Conservation (phyloP, 2,329 filamentous ascomycete genomes). For the Macroventuria anomochaeta region DNA sequence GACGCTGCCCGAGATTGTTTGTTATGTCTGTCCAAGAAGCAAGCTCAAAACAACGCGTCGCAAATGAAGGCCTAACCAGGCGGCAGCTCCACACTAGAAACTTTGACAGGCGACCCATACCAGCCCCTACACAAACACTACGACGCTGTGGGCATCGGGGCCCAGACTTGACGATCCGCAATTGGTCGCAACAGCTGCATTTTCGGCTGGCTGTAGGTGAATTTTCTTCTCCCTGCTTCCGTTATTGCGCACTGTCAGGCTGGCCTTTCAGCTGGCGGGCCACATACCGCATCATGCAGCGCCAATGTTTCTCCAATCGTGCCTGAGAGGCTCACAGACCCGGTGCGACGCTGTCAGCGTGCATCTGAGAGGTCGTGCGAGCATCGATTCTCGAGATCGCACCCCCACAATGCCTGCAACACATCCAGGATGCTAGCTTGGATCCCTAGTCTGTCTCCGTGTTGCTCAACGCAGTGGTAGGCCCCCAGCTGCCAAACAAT, state of each 20-base stretch:
- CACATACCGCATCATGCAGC: slow-evolving; percentile 33
- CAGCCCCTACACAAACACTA: slow-evolving; percentile 23
- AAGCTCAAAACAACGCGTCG: slow-evolving; percentile 46
- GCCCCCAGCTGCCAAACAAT: slow-evolving; percentile 42
- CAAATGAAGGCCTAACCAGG: slow-evolving; percentile 43
- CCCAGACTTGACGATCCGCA: slow-evolving; percentile 19
- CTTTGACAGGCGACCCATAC: slow-evolving; percentile 39
- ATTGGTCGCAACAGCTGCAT: slow-evolving; percentile 28
- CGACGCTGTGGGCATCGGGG: slow-evolving; percentile 23
- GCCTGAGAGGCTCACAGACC: slow-evolving; percentile 22
- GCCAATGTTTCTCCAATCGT: slow-evolving; percentile 34
- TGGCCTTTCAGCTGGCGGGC: slow-evolving; percentile 23
- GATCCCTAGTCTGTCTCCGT: slow-evolving; percentile 38
- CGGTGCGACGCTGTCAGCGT: slow-evolving; percentile 32
- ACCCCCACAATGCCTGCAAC: slow-evolving; percentile 37
- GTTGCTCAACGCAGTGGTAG: slow-evolving; percentile 43
- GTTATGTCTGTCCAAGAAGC: slow-evolving; percentile 34
- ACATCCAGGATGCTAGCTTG: slow-evolving; percentile 37
- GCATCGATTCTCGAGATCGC: slow-evolving; percentile 32
- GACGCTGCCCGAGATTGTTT: slow-evolving; percentile 24
- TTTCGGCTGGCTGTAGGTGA: slow-evolving; percentile 7
- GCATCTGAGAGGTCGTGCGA: slow-evolving; percentile 35
- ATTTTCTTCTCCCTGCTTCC: slow-evolving; percentile 26
- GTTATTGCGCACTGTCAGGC: slow-evolving; percentile 20
- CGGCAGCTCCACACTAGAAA: slow-evolving; percentile 32